Evolutionary conservation across 2,329 filamentous ascomycete species (phyloP).

Genomic region (Monosporascus sp.): DNA sequence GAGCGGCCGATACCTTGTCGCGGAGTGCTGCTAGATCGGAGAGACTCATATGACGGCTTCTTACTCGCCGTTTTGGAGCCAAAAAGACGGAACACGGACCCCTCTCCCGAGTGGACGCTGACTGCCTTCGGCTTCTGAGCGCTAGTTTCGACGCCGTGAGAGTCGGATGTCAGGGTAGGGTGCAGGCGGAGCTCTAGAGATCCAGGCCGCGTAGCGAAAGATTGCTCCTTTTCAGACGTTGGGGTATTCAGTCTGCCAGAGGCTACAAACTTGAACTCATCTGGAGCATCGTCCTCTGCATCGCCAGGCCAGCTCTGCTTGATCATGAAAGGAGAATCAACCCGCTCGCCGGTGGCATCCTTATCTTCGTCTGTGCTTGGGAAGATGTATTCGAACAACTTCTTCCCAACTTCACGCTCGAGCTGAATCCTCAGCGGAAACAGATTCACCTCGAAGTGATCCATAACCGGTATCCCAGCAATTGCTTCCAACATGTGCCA

Average conservation of each 20-base stretch:
- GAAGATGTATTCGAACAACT: constrained; percentile 95
- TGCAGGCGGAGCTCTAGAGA: constrained; percentile 77
- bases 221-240: constrained; percentile 41
- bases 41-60: constrained; percentile 53
- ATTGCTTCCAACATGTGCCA: constrained; percentile 99
- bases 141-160: constrained; percentile 26
- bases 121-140: constrained; percentile 40
- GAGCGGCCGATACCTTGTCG: constrained; percentile 41
- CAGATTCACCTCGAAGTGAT: constrained; percentile 91
- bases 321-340: constrained; percentile 55
- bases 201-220: constrained; percentile 59
- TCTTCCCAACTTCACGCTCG: constrained; percentile 87
- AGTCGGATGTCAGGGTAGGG: constrained; percentile 67
- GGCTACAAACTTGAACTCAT: constrained; percentile 31
- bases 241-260: constrained; percentile 33
- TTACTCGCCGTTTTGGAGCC: constrained; percentile 40
- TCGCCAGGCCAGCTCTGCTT: constrained; percentile 39
- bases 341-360: constrained; percentile 29
- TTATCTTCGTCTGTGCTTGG: constrained; percentile 66
- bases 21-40: constrained; percentile 36
- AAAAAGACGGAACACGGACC: constrained; percentile 48
- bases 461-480: constrained; percentile 93
- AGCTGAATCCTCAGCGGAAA: constrained; percentile 92
- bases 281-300: constrained; percentile 43
- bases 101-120: constrained; percentile 43